phyloP scores from a whole-genome alignment of 2,329 filamentous ascomycete genomes.

The Aspergillus unguis region DNA sequence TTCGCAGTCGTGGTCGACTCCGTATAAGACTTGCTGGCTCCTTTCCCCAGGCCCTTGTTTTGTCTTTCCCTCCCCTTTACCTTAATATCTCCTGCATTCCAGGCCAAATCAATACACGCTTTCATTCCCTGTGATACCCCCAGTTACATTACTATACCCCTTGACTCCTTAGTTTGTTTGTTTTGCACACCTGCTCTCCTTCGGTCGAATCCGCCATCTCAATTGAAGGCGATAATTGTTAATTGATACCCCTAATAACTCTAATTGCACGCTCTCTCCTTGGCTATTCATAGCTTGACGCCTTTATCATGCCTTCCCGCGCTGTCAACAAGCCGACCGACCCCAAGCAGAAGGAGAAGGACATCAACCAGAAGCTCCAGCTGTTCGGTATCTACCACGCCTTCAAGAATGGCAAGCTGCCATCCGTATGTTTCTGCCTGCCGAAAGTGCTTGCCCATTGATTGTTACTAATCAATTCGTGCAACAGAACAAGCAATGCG shows the following conservation, averaged over 20 bases:
- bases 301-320: conserved; percentile 29
- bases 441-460: not conserved
- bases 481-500: conserved; percentile 83
- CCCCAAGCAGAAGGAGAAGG: conserved; percentile 70
- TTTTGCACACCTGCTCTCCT: conserved; percentile 3
- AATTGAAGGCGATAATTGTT: conserved; percentile 11
- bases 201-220: conserved; percentile 2
- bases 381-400: conserved; percentile 86
- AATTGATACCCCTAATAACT: conserved; percentile 1
- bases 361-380: conserved; percentile 92
- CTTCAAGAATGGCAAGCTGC: conserved; percentile 84
- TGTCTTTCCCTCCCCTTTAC: conserved; percentile 3
- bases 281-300: conserved; percentile 3
- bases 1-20: not conserved
- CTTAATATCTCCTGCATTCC: conserved; percentile 1
- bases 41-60: not conserved
- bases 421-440: conserved; percentile 64
- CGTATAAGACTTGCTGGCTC: conserved; percentile 5
- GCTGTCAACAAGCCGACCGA: conserved; percentile 71
- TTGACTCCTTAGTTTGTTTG: conserved; percentile 12
- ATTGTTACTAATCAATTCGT: not conserved
- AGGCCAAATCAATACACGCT: not conserved
- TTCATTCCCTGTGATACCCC: not conserved
- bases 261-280: not conserved
- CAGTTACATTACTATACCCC: conserved; percentile 22